Conservation (phyloP, 768 basidiomycete species). For the Russula earlei region DNA sequence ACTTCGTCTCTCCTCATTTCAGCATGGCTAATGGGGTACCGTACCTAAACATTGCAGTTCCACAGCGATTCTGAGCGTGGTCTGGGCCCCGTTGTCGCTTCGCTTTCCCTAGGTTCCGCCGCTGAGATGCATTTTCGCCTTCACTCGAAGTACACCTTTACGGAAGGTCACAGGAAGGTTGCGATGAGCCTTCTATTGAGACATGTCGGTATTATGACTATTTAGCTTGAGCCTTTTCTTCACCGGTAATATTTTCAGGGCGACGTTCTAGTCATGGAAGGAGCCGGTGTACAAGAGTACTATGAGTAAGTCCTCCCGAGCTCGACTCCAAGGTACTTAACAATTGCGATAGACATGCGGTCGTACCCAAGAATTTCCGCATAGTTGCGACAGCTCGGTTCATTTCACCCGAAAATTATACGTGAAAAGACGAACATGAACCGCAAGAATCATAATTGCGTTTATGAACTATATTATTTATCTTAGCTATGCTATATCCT, state of each 20-base stretch:
- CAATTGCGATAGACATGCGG: conserved; percentile 49
- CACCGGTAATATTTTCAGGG: conserved; percentile 38
- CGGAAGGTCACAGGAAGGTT: conserved; percentile 24
- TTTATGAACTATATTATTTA: neutral
- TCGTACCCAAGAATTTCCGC: conserved; percentile 63
- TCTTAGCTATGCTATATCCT: neutral
- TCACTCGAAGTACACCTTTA: conserved; percentile 29
- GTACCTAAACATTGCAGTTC: conserved; percentile 36
- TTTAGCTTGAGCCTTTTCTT: neutral
- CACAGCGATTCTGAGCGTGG: conserved; percentile 74
- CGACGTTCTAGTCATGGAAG: conserved; percentile 73
- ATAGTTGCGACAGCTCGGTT: conserved; percentile 72
- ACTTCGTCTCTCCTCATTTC: conserved; percentile 14
- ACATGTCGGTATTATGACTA: conserved; percentile 40
- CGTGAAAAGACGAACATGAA: neutral
- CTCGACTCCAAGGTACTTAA: conserved; percentile 4
- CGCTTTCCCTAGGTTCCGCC: conserved; percentile 65
- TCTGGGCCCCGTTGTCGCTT: conserved; percentile 63
- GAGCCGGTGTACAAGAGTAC: conserved; percentile 50
- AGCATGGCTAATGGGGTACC: neutral
- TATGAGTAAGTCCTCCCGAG: conserved; percentile 48
- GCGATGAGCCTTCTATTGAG: conserved; percentile 51
- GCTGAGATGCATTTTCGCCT: conserved; percentile 75
- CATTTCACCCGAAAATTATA: conserved; percentile 34
- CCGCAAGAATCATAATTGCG: neutral